Conservation (phyloP, 2,329 filamentous ascomycete genomes). For the Venturia aucupariae region DNA sequence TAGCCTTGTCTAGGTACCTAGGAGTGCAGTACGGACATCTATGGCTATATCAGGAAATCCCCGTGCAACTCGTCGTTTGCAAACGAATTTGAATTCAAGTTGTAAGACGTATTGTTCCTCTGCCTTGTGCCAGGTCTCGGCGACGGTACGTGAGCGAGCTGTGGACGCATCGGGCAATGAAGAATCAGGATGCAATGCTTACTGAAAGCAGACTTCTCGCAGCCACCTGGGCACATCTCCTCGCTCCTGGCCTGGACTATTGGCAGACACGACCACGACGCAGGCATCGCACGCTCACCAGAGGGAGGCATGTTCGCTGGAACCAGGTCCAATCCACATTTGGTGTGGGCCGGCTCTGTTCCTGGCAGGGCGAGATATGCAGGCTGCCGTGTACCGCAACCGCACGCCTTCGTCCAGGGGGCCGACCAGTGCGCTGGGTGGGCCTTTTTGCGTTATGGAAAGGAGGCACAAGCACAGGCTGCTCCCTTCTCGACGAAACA, state of each 20-base stretch:
- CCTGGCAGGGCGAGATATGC: constrained; percentile 8
- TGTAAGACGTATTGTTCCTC: not conserved
- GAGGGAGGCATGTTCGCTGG: not conserved
- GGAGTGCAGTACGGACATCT: not conserved
- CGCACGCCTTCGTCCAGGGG: constrained; percentile 5
- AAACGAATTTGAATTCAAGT: too few species aligned
- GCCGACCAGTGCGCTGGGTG: not conserved
- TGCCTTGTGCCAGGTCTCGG: not conserved
- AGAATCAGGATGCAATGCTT: not conserved
- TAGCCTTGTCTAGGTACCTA: not conserved
- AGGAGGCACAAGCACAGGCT: constrained; percentile 5
- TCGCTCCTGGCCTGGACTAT: not conserved
- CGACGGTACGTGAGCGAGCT: not conserved
- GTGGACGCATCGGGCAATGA: not conserved
- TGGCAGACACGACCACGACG: constrained; percentile 1
- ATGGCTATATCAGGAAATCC: constrained; percentile 5
- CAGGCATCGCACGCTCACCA: not conserved
- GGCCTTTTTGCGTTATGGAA: constrained; percentile 3
- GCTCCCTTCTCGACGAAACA: constrained; percentile 9
- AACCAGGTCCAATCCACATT: constrained; percentile 5
- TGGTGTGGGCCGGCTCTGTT: not conserved
- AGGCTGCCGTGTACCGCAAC: constrained; percentile 10
- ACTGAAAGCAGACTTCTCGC: not conserved
- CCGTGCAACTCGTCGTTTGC: constrained; percentile 11
- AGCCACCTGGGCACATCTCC: not conserved